phyloP scores from a whole-genome alignment of 202 grass and related monocot genomes.

The Musa balbisiana region DNA sequence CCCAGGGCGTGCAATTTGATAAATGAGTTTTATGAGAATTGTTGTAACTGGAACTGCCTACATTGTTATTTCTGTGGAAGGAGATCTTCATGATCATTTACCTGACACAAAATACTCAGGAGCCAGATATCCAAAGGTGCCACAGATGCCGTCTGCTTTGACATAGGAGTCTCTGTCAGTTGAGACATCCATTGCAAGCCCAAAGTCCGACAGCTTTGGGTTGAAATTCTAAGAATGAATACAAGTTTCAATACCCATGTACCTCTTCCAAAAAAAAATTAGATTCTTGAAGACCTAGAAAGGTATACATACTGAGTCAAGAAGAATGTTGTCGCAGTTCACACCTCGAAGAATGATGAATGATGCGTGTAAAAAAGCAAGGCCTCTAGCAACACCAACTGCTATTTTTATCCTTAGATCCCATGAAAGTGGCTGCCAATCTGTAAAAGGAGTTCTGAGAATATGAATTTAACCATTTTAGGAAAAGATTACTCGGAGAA shows the following conservation, averaged over 20 bases:
- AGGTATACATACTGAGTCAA: not conserved
- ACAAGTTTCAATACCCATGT: not conserved
- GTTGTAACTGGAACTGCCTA: no score
- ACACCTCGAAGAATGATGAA: not conserved
- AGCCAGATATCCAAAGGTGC: not conserved
- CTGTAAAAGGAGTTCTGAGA: no score
- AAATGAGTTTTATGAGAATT: no score
- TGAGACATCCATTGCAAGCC: not conserved
- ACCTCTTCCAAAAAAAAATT: not conserved
- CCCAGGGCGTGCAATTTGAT: no score
- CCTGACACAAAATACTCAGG: not conserved
- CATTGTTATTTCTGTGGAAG: not conserved
- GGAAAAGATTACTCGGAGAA: no score
- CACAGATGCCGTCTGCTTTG: not conserved
- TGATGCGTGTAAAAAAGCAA: not conserved
- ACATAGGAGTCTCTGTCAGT: not conserved
- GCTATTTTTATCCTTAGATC: constrained; percentile 1
- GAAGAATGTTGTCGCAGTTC: not conserved
- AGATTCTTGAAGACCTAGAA: not conserved
- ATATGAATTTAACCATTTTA: no score
- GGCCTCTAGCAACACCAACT: not conserved
- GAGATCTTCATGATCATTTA: not conserved
- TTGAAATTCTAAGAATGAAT: not conserved
- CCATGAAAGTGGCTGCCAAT: not conserved
- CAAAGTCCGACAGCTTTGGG: not conserved